phyloP scores from a whole-genome alignment of 2,329 filamentous ascomycete species.

The Venturia nashicola region DNA sequence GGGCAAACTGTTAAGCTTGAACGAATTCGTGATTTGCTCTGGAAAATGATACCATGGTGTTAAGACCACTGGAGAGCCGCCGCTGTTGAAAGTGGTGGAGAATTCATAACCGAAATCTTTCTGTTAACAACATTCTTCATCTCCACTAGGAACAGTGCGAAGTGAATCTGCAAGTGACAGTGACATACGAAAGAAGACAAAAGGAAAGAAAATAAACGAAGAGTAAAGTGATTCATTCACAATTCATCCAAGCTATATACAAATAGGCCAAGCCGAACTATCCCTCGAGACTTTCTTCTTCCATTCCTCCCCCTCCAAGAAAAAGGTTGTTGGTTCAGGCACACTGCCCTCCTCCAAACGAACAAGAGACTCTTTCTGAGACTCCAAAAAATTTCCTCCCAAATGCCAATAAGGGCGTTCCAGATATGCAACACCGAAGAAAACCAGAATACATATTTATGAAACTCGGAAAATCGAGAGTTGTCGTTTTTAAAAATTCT shows the following conservation, averaged over 20 bases:
- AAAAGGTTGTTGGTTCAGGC: not conserved
- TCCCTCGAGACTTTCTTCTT: not conserved
- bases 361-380: not conserved
- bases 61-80: no score
- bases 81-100: no score
- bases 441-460: not conserved
- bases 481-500: not conserved
- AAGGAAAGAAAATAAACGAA: not conserved
- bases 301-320: not conserved
- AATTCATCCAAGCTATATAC: slow-evolving; percentile 1
- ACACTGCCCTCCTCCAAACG: not conserved
- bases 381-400: not conserved
- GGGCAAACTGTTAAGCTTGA: not conserved
- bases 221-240: not conserved
- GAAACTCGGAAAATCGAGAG: not conserved
- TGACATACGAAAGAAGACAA: no score
- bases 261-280: not conserved
- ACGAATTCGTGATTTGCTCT: not conserved
- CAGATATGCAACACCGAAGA: not conserved
- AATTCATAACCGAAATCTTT: not conserved
- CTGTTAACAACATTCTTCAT: not conserved
- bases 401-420: not conserved
- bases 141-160: not conserved
- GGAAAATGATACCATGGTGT: not conserved
- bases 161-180: no score